Evolutionary conservation across 1,284 basidiomycete species (phyloP).

Genomic region (Leccinum insolens): DNA sequence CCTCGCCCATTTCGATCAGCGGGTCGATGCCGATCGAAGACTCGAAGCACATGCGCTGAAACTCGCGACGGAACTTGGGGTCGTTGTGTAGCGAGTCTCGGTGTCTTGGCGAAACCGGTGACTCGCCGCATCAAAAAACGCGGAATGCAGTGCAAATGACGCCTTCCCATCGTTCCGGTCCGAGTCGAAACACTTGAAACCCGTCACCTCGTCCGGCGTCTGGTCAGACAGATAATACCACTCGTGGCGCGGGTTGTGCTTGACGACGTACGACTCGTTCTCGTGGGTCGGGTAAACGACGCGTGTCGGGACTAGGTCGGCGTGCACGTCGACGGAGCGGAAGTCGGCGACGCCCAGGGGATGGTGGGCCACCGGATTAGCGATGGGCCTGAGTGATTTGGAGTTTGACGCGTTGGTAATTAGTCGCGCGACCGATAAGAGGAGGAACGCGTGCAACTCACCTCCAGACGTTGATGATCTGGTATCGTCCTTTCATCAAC

Average conservation of each 20-base stretch:
- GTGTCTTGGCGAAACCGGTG: too few species aligned
- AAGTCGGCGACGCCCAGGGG: conserved; percentile 53
- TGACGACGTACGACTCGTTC: conserved; percentile 39
- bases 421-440: background rate
- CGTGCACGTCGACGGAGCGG: conserved; percentile 38
- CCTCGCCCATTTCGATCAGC: too few species aligned
- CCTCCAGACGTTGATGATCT: conserved; percentile 54
- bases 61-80: too few species aligned
- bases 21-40: too few species aligned
- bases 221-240: conserved; percentile 45
- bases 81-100: too few species aligned
- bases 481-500: conserved; percentile 42
- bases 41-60: too few species aligned
- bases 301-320: conserved; percentile 38
- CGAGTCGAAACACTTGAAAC: background rate
- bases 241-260: conserved; percentile 40
- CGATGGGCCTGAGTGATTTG: background rate
- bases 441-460: background rate
- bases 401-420: background rate
- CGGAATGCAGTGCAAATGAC: background rate
- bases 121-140: background rate
- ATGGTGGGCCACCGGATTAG: conserved; percentile 38
- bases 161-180: background rate
- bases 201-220: background rate
- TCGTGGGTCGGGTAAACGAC: conserved; percentile 28